Conservation (phyloP, 2,329 filamentous ascomycete genomes). For the Diaporthe citri region DNA sequence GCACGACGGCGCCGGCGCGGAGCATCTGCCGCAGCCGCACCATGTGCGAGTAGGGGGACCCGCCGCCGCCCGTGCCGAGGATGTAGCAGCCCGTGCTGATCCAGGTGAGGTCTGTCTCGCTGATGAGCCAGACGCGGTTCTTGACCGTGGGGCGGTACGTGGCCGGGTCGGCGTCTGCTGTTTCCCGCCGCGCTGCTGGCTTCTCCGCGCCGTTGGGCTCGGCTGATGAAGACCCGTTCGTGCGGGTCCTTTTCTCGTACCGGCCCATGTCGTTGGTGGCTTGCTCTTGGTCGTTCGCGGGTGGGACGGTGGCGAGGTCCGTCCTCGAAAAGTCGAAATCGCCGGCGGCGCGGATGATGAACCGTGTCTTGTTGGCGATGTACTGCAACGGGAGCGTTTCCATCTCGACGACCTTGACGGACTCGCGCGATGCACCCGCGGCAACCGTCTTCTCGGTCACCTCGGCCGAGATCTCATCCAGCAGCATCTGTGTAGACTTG, state of each 20-base stretch:
- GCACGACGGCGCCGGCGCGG: constrained; percentile 61
- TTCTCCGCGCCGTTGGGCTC: constrained; percentile 18
- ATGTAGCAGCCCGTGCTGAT: constrained; percentile 72
- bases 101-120: constrained; percentile 69
- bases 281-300: constrained; percentile 12
- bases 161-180: constrained; percentile 50
- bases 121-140: constrained; percentile 68
- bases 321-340: constrained; percentile 63
- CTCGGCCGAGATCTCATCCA: constrained; percentile 54
- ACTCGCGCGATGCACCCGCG: constrained; percentile 58
- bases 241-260: constrained; percentile 44
- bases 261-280: constrained; percentile 43
- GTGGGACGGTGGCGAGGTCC: constrained; percentile 41
- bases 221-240: constrained; percentile 26
- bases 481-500: constrained; percentile 52
- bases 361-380: constrained; percentile 65
- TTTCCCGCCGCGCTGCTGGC: constrained; percentile 18
- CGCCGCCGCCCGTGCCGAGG: constrained; percentile 71
- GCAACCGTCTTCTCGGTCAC: constrained; percentile 59
- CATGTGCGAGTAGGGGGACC: constrained; percentile 65
- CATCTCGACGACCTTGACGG: constrained; percentile 63
- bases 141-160: constrained; percentile 63
- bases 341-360: constrained; percentile 71
- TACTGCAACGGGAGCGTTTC: constrained; percentile 69
- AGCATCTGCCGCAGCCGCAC: constrained; percentile 65